These are phyloP conservation scores for Cytidiella melzeri DNA, from an alignment of 768 basidiomycete genomes.

Conservation along the genomic window DNA sequence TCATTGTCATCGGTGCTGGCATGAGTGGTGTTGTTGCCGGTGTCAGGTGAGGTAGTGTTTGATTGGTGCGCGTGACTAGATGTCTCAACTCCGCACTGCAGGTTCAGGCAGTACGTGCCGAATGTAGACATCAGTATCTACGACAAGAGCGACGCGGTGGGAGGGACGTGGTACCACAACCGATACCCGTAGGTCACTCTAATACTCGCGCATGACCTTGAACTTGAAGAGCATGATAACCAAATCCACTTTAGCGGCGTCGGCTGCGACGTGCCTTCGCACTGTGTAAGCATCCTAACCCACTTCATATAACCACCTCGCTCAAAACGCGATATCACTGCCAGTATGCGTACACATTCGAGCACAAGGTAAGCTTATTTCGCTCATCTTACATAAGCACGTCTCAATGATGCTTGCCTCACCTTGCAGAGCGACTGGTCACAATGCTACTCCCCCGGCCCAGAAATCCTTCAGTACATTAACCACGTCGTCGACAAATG, in stretches of 20 bases:
- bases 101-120: conserved; percentile 45
- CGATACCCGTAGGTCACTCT: conserved; percentile 41
- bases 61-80: not conserved
- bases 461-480: conserved; percentile 54
- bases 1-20: conserved; percentile 12
- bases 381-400: not conserved
- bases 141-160: conserved; percentile 53
- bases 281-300: conserved; percentile 39
- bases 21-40: conserved; percentile 13
- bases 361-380: conserved; percentile 25
- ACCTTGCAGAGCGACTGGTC: conserved; percentile 47
- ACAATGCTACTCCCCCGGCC: conserved; percentile 50
- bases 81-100: conserved; percentile 13
- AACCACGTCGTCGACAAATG: conserved; percentile 52
- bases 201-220: not conserved
- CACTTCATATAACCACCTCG: too few species aligned
- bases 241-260: conserved; percentile 33
- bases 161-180: conserved; percentile 58
- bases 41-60: conserved; percentile 5
- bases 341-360: conserved; percentile 55
- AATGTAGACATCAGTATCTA: conserved; percentile 55
- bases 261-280: conserved; percentile 58
- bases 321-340: not conserved
- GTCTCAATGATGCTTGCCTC: conserved; percentile 15
- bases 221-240: not conserved